Base-by-base conservation (phyloP, 1,139 yeast genomes). In the Saccharomyces hybrid region DNA sequence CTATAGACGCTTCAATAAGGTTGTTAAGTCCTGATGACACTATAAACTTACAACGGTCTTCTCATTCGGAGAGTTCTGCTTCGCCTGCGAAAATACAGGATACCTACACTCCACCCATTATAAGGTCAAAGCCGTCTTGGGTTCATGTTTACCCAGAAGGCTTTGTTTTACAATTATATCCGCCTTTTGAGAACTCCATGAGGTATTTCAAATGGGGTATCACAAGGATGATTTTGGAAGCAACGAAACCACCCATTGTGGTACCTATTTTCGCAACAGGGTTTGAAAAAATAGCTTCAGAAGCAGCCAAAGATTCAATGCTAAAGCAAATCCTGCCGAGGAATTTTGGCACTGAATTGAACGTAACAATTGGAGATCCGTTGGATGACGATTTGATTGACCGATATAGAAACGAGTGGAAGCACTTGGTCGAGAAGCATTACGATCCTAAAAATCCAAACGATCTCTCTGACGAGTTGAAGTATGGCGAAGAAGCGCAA, bases 131-230 rank as follows among this genome's bases (percentile, higher is more conserved):
- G 60, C 86, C 93, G 1, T 82, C 88, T 1, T 93, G 99, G 99
- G 82, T 93, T 57, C 98, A 93, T 69, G 84, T 91, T 4, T 93
- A 89, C 70, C 99, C 99, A 0, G 99, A 93, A 69, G 97, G 96
- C 0, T 88, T 86, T 68, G 98, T 93, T 1, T 79, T 93, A 53
- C 99, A 93, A 69, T 75, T 91, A 31, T 79, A 84, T 58, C 83
- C 84, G 47, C 97, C 97, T 1, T 83, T 81, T 68, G 76, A 79
- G 53, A 85, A 88, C 62, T 88, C 97, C 3, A 87, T 93, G 91
- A 76, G 97, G 58, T 93, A 88, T 70, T 93, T 93, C 76, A 86
- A 89, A 67, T 93, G 99, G 99, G 99, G 99, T 0, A 83, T 90
- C 0, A 80, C 96, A 2, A 77, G 99, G 61, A 70, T 91, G 61